Evolutionary conservation across 495 filamentous ascomycete species (phyloP).

Genomic region (Choiromyces venosus): DNA sequence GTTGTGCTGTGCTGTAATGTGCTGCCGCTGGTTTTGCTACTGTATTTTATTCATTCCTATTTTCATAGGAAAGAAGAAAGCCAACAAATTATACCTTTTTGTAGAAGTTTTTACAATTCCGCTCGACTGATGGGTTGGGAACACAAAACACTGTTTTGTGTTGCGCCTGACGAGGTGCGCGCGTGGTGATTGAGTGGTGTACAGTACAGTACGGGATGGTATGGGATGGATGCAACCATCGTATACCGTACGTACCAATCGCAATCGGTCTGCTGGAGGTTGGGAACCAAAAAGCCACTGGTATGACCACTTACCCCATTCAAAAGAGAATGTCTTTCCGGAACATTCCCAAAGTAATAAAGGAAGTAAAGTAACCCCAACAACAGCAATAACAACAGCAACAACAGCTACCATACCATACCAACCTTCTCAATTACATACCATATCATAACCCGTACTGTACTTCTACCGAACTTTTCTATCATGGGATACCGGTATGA

Average conservation of each 20-base stretch:
- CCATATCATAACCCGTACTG: neutral
- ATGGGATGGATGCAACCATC: neutral
- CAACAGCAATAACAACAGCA: neutral
- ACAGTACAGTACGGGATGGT: neutral
- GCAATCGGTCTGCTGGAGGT: neutral
- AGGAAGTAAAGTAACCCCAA: neutral
- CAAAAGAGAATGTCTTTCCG: slow-evolving; percentile 4
- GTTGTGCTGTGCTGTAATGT: neutral
- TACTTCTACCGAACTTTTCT: neutral
- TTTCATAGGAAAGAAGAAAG: neutral
- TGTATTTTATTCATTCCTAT: neutral
- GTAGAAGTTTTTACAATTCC: neutral
- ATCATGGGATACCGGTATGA: neutral
- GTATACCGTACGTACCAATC: neutral
- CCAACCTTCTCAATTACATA: neutral
- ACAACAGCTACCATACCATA: neutral
- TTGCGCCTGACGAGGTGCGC: neutral
- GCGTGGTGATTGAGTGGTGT: neutral
- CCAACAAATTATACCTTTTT: neutral
- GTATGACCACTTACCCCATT: neutral
- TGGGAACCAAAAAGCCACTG: neutral
- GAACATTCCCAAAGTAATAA: neutral
- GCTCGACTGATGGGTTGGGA: neutral
- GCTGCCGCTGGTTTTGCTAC: neutral
- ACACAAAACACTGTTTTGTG: neutral